These are phyloP conservation scores for Auricularia auricula-judae DNA, from an alignment of 768 basidiomycete genomes.

Conservation along the genomic window DNA sequence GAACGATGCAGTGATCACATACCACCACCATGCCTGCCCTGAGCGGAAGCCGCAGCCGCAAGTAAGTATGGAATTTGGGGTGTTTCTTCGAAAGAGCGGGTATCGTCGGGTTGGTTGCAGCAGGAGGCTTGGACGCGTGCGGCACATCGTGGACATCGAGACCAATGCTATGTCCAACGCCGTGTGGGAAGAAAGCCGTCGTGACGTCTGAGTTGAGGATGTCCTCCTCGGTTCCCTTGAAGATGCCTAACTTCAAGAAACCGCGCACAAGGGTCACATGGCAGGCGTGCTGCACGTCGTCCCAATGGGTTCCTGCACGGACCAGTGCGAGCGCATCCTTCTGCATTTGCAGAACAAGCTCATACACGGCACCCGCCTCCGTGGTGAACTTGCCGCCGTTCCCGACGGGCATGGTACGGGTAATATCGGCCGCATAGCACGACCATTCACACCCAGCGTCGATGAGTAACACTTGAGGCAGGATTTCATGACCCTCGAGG, in stretches of 20 bases:
- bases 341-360: slow-evolving; percentile 87
- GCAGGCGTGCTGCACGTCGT: slow-evolving; percentile 71
- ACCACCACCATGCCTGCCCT: slow-evolving; percentile 79
- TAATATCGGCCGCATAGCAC: slow-evolving; percentile 49
- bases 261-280: slow-evolving; percentile 75
- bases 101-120: slow-evolving; percentile 5
- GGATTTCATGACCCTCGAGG: slow-evolving; percentile 22
- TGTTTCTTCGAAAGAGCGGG: slow-evolving; percentile 26
- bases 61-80: slow-evolving; percentile 63
- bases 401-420: slow-evolving; percentile 85
- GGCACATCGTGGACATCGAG: slow-evolving; percentile 93
- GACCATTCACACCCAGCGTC: slow-evolving; percentile 92
- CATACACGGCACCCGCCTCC: slow-evolving; percentile 74
- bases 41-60: slow-evolving; percentile 68
- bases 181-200: slow-evolving; percentile 90
- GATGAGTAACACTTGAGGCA: slow-evolving; percentile 61
- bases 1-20: slow-evolving; percentile 20
- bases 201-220: slow-evolving; percentile 70
- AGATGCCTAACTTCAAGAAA: slow-evolving; percentile 77
- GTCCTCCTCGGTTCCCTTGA: slow-evolving; percentile 60
- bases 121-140: slow-evolving; percentile 14
- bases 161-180: slow-evolving; percentile 82
- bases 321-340: slow-evolving; percentile 39
- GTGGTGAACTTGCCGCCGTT: slow-evolving; percentile 84
- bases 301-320: slow-evolving; percentile 72